Conservation (phyloP, 2,329 filamentous ascomycete species). For the Venturia nashicola region DNA sequence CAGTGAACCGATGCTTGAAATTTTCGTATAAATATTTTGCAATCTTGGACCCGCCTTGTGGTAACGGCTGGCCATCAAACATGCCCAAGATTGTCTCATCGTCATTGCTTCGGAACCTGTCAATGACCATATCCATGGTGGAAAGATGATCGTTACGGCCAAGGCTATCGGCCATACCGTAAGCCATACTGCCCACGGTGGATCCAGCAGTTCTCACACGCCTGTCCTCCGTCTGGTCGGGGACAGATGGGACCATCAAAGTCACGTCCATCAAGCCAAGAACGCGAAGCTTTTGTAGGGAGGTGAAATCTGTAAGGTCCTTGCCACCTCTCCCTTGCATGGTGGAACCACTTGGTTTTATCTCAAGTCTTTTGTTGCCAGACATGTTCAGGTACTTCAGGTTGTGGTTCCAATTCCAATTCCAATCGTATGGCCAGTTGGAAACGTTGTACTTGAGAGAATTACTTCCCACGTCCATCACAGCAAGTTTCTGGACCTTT, state of each 20-base stretch:
- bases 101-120: slow-evolving; percentile 79
- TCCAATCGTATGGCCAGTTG: slow-evolving; percentile 99
- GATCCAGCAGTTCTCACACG: slow-evolving; percentile 97
- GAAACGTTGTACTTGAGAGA: slow-evolving; percentile 96
- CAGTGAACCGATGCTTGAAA: slow-evolving; percentile 72
- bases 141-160: slow-evolving; percentile 91
- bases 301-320: slow-evolving; percentile 82
- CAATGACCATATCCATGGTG: slow-evolving; percentile 89
- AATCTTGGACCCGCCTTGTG: slow-evolving; percentile 84
- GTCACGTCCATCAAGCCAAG: slow-evolving; percentile 97
- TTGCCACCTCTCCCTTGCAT: slow-evolving; percentile 41
- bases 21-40: slow-evolving; percentile 96
- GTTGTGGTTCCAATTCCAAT: slow-evolving; percentile 97
- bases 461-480: slow-evolving; percentile 92
- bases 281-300: slow-evolving; percentile 70
- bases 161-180: slow-evolving; percentile 94
- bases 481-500: slow-evolving; percentile 80
- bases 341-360: slow-evolving; percentile 52
- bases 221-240: slow-evolving; percentile 88
- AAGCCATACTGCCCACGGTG: slow-evolving; percentile 76
- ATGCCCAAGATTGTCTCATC: slow-evolving; percentile 85
- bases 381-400: slow-evolving; percentile 91
- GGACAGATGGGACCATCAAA: slow-evolving; percentile 81
- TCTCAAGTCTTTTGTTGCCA: slow-evolving; percentile 91
- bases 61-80: slow-evolving; percentile 87